A percentile compares a stretch with the other conserved stretches of the same genome.
phyloP scores from a whole-genome alignment of 2,329 filamentous ascomycete genomes.

The Xylaria sp. region DNA sequence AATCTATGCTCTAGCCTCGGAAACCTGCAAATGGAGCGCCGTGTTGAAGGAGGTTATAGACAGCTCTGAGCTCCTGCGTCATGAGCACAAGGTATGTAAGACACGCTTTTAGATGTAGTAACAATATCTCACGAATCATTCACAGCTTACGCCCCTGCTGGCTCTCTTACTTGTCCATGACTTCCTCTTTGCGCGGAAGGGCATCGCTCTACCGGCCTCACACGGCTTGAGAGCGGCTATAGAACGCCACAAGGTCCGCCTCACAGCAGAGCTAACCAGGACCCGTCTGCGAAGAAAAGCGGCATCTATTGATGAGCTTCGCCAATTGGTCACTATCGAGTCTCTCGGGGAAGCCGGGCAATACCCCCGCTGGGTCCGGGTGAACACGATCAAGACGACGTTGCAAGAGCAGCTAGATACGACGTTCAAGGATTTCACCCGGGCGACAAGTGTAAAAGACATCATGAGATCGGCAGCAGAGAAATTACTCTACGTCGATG shows the following conservation, averaged over 20 bases:
- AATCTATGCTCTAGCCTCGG: conserved; percentile 86
- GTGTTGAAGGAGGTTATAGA: conserved; percentile 93
- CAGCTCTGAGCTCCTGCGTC: conserved; percentile 76
- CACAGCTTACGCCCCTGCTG: conserved; percentile 81
- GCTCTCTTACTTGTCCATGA: conserved; percentile 89
- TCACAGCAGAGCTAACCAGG: conserved; percentile 85
- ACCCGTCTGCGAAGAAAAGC: conserved; percentile 78
- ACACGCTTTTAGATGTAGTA: conserved; percentile 39
- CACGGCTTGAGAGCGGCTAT: conserved; percentile 82
- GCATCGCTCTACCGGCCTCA: conserved; percentile 81
- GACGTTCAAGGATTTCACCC: conserved; percentile 75
- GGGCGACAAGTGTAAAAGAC: conserved; percentile 66
- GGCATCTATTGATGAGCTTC: conserved; percentile 74
- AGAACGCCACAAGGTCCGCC: conserved; percentile 81
- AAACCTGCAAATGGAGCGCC: conserved; percentile 90
- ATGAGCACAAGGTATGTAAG: conserved; percentile 80
- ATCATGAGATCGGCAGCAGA: conserved; percentile 52
- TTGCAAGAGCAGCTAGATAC: conserved; percentile 77
- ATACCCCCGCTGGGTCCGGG: conserved; percentile 90
- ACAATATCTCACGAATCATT: conserved; percentile 47
- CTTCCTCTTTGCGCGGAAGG: conserved; percentile 80
- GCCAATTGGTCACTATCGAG: conserved; percentile 65
- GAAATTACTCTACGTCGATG: conserved; percentile 76
- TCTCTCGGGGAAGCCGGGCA: conserved; percentile 60
- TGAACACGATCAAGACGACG: conserved; percentile 82